Conservation (phyloP, 1,284 basidiomycete genomes). For the Austroboletus niveus region DNA sequence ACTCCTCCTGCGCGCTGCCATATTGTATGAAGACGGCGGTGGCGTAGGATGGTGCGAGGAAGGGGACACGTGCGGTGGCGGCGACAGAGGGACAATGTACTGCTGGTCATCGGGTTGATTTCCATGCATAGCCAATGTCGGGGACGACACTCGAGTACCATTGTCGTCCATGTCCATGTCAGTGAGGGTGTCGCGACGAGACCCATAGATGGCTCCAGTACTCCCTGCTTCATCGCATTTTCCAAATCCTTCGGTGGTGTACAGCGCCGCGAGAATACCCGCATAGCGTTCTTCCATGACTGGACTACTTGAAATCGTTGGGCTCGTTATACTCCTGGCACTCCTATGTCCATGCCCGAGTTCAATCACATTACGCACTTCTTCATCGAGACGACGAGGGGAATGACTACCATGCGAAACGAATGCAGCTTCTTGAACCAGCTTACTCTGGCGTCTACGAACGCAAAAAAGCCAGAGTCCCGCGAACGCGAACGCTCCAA, state of each 20-base stretch:
- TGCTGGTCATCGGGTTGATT: slow-evolving; percentile 12
- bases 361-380: slow-evolving; percentile 18
- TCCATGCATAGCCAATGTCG: slow-evolving; percentile 22
- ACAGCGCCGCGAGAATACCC: slow-evolving; percentile 26
- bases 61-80: slow-evolving; percentile 18
- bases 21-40: slow-evolving; percentile 29
- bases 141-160: slow-evolving; percentile 20
- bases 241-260: slow-evolving; percentile 13
- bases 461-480: slow-evolving; percentile 34
- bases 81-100: slow-evolving; percentile 23
- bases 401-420: slow-evolving; percentile 7
- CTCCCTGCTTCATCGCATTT: slow-evolving; percentile 21
- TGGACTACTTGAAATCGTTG: background rate
- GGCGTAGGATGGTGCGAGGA: slow-evolving; percentile 14
- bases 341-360: slow-evolving; percentile 3
- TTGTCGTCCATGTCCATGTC: slow-evolving; percentile 9
- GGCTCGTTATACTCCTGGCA: background rate
- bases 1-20: slow-evolving; percentile 16
- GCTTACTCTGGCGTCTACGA: slow-evolving; percentile 27
- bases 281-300: slow-evolving; percentile 29
- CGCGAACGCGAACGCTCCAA: slow-evolving; percentile 26
- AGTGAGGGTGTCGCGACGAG: slow-evolving; percentile 12
- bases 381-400: slow-evolving; percentile 22
- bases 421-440: slow-evolving; percentile 17
- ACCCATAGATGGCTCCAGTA: slow-evolving; percentile 31